phyloP scores from a whole-genome alignment of 1,284 basidiomycete species.

The Irpex sp. region DNA sequence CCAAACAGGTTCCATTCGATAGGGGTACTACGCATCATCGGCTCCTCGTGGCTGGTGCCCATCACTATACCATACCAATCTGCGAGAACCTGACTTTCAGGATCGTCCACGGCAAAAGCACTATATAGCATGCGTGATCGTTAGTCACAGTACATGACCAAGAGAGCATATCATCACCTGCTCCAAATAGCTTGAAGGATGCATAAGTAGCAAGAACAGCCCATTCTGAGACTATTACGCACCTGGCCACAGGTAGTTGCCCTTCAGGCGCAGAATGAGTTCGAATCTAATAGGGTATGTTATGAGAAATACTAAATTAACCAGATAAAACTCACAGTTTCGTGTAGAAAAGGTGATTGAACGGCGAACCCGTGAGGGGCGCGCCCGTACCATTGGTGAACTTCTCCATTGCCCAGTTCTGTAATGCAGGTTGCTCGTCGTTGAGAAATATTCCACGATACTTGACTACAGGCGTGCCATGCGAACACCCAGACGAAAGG shows the following conservation, averaged over 20 bases:
- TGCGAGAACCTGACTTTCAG: constrained; percentile 60
- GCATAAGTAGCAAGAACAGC: background rate
- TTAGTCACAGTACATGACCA: background rate
- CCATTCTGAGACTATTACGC: background rate
- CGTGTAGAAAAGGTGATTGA: constrained; percentile 64
- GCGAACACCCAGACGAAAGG: constrained; percentile 48
- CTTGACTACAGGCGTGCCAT: constrained; percentile 67
- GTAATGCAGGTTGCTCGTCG: constrained; percentile 33
- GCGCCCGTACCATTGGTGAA: constrained; percentile 64
- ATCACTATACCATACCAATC: constrained; percentile 69
- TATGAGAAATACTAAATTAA: background rate
- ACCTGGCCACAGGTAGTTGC: constrained; percentile 72
- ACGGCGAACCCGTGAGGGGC: constrained; percentile 45
- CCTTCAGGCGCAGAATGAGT: constrained; percentile 63
- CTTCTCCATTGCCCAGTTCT: constrained; percentile 58
- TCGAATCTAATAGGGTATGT: constrained; percentile 44
- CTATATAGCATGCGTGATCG: constrained; percentile 28
- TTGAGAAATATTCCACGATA: constrained; percentile 65
- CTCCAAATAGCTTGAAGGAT: constrained; percentile 37
- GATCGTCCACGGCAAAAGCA: constrained; percentile 68
- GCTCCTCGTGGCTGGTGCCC: constrained; percentile 69
- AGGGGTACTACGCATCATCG: constrained; percentile 61
- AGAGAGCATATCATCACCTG: constrained; percentile 25
- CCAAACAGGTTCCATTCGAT: constrained; percentile 57
- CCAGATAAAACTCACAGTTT: constrained; percentile 40